Evolutionary conservation across 2,329 filamentous ascomycete species (phyloP), one percentile per base, ranked within the genome.

Genomic region (Arthroderma sp.): DNA sequence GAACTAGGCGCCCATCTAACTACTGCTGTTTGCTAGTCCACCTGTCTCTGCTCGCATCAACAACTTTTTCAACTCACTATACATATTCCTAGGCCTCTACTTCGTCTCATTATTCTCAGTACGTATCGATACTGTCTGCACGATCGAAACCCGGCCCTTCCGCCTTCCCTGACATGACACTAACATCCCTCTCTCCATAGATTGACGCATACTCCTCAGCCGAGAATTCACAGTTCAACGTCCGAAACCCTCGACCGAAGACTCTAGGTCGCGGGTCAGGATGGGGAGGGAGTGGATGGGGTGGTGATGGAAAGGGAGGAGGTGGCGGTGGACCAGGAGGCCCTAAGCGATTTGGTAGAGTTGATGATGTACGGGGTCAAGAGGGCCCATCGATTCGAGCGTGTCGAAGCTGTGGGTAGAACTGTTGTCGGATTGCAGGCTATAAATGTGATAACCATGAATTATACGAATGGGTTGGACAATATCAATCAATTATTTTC

Each of bases 31-130:
- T 36, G 10, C 40, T 47, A 71, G 68, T 36, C 67, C 68, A 8
- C 70, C 70, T 3, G 45, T 71, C 41, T 56, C 65, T 10, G 63
- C 66, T 46, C 69, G 67, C 40, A 42, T 68, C 46, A 56, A 54
- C 40, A 63, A 63, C 50, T 61, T 68, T 54, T 45, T 66, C 47
- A 58, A 69, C 40, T 58, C 55, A 44, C 46, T 66, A 42, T 72
- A 72, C 51, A 54, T 66, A 48, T 71, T 72, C 51, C 37, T 73
- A 4, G 70, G 69, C 4, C 57, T 73, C 27, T 73, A 73, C 47
- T 51, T 72, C 29, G 66, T 68, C 36, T 68, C 65, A 36, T 57
- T 73, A 6, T 69, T 72, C 48, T 65, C 68, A 43, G 68, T 70
- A 63, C 30, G 64, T 56, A 11, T 1, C 6, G 28, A 6, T 4